Evolutionary conservation across 2,329 filamentous ascomycete genomes (phyloP).

Genomic region (Plectosphaerella cucumerina): DNA sequence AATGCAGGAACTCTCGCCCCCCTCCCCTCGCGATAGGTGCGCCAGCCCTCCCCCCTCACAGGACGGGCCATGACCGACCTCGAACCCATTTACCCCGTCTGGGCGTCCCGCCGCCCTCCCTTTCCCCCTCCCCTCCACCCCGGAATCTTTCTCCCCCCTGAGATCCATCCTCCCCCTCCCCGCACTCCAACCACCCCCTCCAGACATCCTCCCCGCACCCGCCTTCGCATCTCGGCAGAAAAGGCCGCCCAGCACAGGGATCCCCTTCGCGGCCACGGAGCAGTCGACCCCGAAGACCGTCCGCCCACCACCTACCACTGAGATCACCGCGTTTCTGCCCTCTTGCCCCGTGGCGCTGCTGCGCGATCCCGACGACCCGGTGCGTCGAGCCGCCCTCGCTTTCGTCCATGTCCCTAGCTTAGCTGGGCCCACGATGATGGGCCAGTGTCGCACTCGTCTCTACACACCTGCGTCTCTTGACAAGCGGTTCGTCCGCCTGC

Average conservation of each 20-base stretch:
- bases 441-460: background rate
- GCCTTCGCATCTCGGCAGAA: slow-evolving; percentile 1
- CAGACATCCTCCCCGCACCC: background rate
- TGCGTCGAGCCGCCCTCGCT: no score
- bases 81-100: slow-evolving; percentile 2
- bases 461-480: no score
- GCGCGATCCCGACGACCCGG: background rate
- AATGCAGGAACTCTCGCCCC: no score
- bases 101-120: background rate
- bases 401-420: background rate
- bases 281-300: slow-evolving; percentile 1
- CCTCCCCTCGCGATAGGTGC: no score
- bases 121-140: background rate
- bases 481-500: no score
- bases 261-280: slow-evolving; percentile 7
- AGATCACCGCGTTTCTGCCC: background rate
- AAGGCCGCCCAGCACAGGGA: background rate
- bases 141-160: background rate
- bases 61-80: no score
- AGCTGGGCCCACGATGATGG: background rate
- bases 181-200: slow-evolving; percentile 1
- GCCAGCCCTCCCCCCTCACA: no score
- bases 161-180: background rate
- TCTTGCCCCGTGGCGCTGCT: background rate
- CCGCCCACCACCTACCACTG: background rate